Conservation (phyloP, 2,329 filamentous ascomycete genomes). For the Monilinia fructicola region DNA sequence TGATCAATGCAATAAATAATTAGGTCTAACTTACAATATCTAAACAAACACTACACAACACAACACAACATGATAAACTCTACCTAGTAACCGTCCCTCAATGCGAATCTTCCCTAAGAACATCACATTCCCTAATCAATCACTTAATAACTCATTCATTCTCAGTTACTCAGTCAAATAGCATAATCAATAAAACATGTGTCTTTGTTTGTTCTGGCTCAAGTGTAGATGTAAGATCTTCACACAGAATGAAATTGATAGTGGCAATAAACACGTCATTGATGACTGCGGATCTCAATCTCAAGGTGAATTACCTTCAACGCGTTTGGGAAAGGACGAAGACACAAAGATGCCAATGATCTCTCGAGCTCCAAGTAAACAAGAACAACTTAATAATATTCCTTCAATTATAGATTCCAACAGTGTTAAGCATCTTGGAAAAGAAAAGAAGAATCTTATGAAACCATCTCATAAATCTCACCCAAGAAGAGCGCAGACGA, state of each 20-base stretch:
- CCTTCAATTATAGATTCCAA: neutral
- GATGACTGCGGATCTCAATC: neutral
- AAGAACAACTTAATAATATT: neutral
- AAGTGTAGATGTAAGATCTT: slow-evolving; percentile 3
- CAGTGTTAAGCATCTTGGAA: neutral
- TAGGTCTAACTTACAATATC: too few species aligned
- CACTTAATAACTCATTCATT: too few species aligned
- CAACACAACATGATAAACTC: neutral
- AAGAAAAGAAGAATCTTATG: neutral
- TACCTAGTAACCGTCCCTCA: too few species aligned
- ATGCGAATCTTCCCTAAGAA: neutral
- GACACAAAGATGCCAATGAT: neutral
- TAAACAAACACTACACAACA: too few species aligned
- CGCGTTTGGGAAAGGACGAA: neutral
- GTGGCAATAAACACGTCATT: neutral
- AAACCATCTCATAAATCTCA: neutral
- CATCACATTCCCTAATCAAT: neutral
- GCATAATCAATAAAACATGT: neutral
- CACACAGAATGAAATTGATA: neutral
- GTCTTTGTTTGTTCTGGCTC: slow-evolving; percentile 5
- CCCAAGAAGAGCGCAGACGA: neutral
- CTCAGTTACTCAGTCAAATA: neutral
- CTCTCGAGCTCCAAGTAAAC: neutral
- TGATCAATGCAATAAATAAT: too few species aligned
- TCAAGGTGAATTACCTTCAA: neutral